These are phyloP conservation scores for Hymenoscyphus infarciens DNA, from an alignment of 2,329 filamentous ascomycete species.

Conservation along the genomic window DNA sequence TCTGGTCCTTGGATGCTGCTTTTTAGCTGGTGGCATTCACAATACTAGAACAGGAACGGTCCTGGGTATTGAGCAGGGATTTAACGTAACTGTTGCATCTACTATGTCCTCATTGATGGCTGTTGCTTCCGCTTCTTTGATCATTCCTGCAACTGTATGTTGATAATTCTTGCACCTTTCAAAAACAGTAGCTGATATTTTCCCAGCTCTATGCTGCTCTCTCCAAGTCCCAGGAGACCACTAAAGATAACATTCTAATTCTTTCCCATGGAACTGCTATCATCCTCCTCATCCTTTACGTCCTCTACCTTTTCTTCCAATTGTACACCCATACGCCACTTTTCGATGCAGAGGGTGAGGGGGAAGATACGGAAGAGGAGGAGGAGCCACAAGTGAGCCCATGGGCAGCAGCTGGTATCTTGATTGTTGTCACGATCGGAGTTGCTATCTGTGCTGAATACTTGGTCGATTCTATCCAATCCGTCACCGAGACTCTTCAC, in stretches of 20 bases:
- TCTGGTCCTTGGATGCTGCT: constrained; percentile 79
- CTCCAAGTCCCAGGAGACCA: constrained; percentile 42
- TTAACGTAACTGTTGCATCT: constrained; percentile 74
- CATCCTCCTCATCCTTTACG: constrained; percentile 70
- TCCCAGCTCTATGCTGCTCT: constrained; percentile 63
- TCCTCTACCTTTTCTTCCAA: constrained; percentile 75
- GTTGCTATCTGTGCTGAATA: constrained; percentile 75
- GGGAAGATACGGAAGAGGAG: constrained; percentile 22
- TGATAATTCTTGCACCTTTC: too few relatives aligned
- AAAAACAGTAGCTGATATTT: constrained; percentile 12
- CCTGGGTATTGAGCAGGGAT: constrained; percentile 60
- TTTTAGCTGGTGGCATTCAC: constrained; percentile 68
- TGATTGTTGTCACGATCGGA: constrained; percentile 66
- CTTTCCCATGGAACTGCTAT: constrained; percentile 74
- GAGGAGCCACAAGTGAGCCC: constrained; percentile 25
- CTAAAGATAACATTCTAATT: constrained; percentile 57
- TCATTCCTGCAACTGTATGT: constrained; percentile 67
- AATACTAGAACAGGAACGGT: constrained; percentile 38
- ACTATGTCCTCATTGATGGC: constrained; percentile 73
- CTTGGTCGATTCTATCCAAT: constrained; percentile 72
- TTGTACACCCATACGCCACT: constrained; percentile 69
- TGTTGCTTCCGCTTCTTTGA: constrained; percentile 70
- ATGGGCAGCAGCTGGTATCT: constrained; percentile 43
- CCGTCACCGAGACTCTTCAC: constrained; percentile 63
- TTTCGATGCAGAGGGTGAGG: constrained; percentile 54